Evolutionary conservation across 345 rosid genomes (phyloP), one percentile per base, ranked within the genome.

Genomic region (Combretum micranthum): DNA sequence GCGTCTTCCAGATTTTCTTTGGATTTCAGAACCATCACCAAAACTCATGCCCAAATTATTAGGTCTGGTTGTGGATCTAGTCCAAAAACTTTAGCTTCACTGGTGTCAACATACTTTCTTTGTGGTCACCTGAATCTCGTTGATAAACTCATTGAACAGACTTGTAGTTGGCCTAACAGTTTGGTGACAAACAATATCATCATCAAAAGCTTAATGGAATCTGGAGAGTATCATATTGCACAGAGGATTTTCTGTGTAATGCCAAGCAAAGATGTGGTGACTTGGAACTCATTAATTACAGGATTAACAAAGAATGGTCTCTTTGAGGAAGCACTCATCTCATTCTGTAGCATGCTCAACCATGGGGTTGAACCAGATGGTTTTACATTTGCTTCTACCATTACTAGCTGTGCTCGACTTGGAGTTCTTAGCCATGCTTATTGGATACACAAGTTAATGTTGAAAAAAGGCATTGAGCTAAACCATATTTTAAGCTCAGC

Each of bases 221-320:
- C n/a, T 2, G 84, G 88, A 57, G 82, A 87, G 44, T 75, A 58
- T 57, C 76, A 62, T 56, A 57, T 77, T 39, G 96, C 94, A 4
- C 76, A 69, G 66, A 78, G 72, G 79, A 65, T 83, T 39, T 83
- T 90, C 42, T 51, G 60, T 42, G 73, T 71, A 63, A 75, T 80
- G 62, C 71, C 69, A 22, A 51, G 15, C 13, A 60, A 52, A 44
- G 85, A 91, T 77, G 84, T 80, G 53, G 80, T 83, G 23, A 66
- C 94, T 14, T 91, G 96, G 96, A 90, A 87, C 63, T 69, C 88
- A 25, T 73, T 90, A 82, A 83, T 90, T 15, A 76, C 84, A 15
- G 90, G 91, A 50, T 78, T 74, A 55, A 76, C 81, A 26, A 82
- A 68, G 52, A 85, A 87, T 57, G 66, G 62, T 2, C 75, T 81